These are phyloP conservation scores for Arabidopsis hybrid DNA, from an alignment of 441 rosid species.

Conservation along the genomic window DNA sequence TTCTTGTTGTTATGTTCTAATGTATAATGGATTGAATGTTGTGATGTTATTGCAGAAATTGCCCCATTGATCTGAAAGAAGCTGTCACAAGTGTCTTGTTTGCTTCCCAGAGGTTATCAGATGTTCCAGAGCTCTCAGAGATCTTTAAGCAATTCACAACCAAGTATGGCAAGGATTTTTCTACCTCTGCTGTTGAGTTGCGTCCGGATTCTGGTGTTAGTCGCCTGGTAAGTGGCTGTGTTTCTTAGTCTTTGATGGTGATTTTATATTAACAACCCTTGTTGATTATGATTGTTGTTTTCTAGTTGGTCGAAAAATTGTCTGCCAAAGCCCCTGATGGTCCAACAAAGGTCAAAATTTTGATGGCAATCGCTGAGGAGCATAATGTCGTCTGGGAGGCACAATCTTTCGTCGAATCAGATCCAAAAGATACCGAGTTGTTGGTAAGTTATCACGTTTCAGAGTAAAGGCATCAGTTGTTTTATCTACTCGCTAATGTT, in stretches of 20 bases:
- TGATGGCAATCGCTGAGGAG: constrained; percentile 78
- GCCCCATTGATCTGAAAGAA: constrained; percentile 93
- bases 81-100: constrained; percentile 79
- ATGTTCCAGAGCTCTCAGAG: constrained; percentile 80
- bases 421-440: constrained; percentile 58
- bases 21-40: constrained; percentile 32
- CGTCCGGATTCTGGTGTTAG: constrained; percentile 96
- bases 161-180: constrained; percentile 88
- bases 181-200: constrained; percentile 68
- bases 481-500: not conserved
- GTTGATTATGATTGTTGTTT: constrained; percentile 28
- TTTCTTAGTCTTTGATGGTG: not conserved
- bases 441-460: constrained; percentile 58
- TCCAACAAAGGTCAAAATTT: constrained; percentile 76
- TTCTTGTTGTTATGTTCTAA: not conserved
- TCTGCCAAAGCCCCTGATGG: constrained; percentile 90
- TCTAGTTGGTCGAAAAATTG: constrained; percentile 84
- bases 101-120: constrained; percentile 86
- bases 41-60: constrained; percentile 56
- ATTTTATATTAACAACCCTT: constrained; percentile 13
- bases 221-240: constrained; percentile 67
- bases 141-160: constrained; percentile 65
- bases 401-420: constrained; percentile 63
- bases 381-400: constrained; percentile 87
- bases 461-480: not conserved